Evolutionary conservation across 495 filamentous ascomycete species (phyloP).

Genomic region (Friedmanniomyces endolithicus): DNA sequence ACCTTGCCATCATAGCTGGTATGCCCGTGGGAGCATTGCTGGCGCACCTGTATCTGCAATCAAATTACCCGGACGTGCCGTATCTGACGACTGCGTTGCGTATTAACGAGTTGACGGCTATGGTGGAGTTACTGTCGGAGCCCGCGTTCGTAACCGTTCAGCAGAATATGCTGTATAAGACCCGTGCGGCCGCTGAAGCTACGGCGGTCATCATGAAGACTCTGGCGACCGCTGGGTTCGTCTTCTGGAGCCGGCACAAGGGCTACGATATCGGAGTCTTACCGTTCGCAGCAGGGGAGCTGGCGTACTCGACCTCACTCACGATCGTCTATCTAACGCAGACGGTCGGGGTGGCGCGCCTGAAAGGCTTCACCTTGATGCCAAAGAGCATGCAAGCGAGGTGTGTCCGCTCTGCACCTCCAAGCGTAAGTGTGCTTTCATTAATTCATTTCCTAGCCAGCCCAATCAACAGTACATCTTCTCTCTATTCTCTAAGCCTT

Average conservation of each 20-base stretch:
- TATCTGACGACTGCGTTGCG: conserved; percentile 51
- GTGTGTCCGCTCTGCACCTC: conserved; percentile 26
- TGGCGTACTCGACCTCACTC: conserved; percentile 59
- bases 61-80: conserved; percentile 42
- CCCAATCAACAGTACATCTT: conserved; percentile 38
- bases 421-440: conserved; percentile 8
- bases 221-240: conserved; percentile 51
- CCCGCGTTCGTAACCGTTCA: conserved; percentile 77
- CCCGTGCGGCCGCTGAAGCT: conserved; percentile 68
- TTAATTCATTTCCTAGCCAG: conserved; percentile 19
- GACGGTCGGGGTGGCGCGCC: conserved; percentile 15
- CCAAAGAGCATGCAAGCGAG: conserved; percentile 35
- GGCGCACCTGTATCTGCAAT: conserved; percentile 49
- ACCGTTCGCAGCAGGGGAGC: conserved; percentile 80
- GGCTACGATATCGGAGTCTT: conserved; percentile 53
- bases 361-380: conserved; percentile 30
- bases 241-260: conserved; percentile 42
- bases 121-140: conserved; percentile 71
- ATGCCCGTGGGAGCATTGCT: conserved; percentile 48
- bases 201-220: conserved; percentile 67
- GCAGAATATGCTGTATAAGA: conserved; percentile 63
- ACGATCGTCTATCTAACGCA: conserved; percentile 47
- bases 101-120: conserved; percentile 60
- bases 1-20: conserved; percentile 61
- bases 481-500: conserved; percentile 51